Percentiles rank a stretch among this genome's conserved stretches.
Evolutionary conservation across 768 basidiomycete species (phyloP).

Genomic region (Tephrocybe sp.): DNA sequence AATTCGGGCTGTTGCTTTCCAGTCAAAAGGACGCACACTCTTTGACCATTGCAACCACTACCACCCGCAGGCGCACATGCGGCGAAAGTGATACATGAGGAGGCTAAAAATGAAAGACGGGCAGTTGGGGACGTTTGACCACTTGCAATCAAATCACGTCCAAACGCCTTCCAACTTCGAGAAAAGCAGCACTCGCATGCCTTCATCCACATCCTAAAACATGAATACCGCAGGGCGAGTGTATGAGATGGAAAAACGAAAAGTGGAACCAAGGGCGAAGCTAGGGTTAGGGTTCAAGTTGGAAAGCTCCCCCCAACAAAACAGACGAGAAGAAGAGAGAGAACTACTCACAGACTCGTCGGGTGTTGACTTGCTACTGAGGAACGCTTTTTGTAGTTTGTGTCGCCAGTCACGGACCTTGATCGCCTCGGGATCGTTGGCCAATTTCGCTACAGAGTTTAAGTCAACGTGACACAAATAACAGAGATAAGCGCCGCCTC

Average conservation of each 20-base stretch:
- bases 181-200: too few relatives aligned
- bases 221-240: not conserved
- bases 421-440: constrained; percentile 57
- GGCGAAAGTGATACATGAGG: too few relatives aligned
- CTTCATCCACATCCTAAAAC: too few relatives aligned
- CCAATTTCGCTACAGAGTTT: constrained; percentile 22
- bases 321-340: not conserved
- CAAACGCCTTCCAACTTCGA: too few relatives aligned
- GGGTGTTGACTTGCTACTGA: constrained; percentile 25
- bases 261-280: not conserved
- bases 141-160: too few relatives aligned
- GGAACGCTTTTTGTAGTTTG: constrained; percentile 71
- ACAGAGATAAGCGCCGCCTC: constrained; percentile 21
- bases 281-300: not conserved
- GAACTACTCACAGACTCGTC: constrained; percentile 14
- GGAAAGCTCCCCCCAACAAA: too few relatives aligned
- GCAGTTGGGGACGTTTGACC: too few relatives aligned
- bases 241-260: not conserved
- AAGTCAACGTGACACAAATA: not conserved
- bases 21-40: too few relatives aligned
- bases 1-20: too few relatives aligned
- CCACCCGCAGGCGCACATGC: too few relatives aligned
- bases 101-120: too few relatives aligned
- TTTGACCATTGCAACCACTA: too few relatives aligned
- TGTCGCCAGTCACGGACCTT: constrained; percentile 83